Percentiles rank a stretch among this genome's conserved stretches.
phyloP scores from a whole-genome alignment of 2,329 filamentous ascomycete genomes.

The Diplodia sapinea region DNA sequence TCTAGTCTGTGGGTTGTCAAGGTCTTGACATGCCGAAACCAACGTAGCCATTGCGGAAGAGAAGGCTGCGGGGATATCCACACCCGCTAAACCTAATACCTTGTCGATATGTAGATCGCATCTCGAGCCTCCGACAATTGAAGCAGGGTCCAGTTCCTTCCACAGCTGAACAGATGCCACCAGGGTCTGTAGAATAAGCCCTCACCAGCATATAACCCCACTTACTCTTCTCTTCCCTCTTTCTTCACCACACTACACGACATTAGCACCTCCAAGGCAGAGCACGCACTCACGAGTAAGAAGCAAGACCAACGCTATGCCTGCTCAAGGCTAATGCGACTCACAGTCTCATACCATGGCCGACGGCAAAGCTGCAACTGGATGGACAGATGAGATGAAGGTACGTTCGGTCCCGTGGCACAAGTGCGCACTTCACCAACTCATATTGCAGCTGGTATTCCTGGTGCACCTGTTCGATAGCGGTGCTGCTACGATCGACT shows the following conservation, averaged over 20 bases:
- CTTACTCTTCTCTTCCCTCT: background rate
- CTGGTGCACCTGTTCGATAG: background rate
- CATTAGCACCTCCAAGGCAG: background rate
- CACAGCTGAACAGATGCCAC: background rate
- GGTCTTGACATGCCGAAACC: no score
- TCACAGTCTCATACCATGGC: background rate
- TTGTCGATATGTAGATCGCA: background rate
- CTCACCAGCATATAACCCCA: background rate
- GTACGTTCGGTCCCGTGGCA: background rate
- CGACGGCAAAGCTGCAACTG: constrained; percentile 1
- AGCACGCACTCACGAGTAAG: background rate
- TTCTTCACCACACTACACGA: background rate
- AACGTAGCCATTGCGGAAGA: no score
- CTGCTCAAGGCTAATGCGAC: background rate
- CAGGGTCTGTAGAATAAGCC: background rate
- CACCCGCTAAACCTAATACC: no score
- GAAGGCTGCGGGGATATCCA: no score
- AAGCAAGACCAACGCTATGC: background rate
- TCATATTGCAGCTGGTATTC: constrained; percentile 2
- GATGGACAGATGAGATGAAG: constrained; percentile 8
- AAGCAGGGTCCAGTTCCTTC: background rate
- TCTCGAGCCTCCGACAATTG: background rate
- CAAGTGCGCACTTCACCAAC: background rate
- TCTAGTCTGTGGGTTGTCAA: no score
- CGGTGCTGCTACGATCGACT: constrained; percentile 20